Conservation (phyloP, 495 filamentous ascomycete genomes). For the Usnea hakonensis region DNA sequence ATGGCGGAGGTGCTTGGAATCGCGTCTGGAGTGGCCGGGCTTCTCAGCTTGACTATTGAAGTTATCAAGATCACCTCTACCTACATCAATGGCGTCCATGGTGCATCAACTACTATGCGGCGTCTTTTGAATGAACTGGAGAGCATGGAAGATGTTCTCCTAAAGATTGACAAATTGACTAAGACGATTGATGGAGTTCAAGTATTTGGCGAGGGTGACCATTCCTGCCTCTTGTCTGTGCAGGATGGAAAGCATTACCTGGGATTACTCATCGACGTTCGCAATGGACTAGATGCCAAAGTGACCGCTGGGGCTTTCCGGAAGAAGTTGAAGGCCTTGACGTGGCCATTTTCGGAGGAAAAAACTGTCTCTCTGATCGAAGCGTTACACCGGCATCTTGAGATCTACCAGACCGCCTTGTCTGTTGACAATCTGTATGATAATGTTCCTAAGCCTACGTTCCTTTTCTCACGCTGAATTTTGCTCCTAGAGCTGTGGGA, state of each 20-base stretch:
- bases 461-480: no score
- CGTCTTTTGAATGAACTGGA: not conserved
- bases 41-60: slow-evolving; percentile 8
- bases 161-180: not conserved
- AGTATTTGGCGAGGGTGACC: not conserved
- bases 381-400: slow-evolving; percentile 1
- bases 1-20: slow-evolving; percentile 8
- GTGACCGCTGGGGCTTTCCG: not conserved
- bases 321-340: slow-evolving; percentile 4
- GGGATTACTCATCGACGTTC: not conserved
- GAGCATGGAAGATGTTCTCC: not conserved
- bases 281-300: not conserved
- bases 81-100: not conserved
- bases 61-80: slow-evolving; percentile 1
- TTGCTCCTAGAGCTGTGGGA: not conserved
- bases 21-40: not conserved
- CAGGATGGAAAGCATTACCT: not conserved
- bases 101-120: not conserved
- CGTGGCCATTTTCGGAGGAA: slow-evolving; percentile 6
- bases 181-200: not conserved
- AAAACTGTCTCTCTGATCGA: not conserved
- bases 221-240: not conserved
- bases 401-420: not conserved
- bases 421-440: not conserved
- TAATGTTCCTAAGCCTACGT: no score